phyloP scores from a whole-genome alignment of 306 rosid species.

The Casuarina cunninghamiana region DNA sequence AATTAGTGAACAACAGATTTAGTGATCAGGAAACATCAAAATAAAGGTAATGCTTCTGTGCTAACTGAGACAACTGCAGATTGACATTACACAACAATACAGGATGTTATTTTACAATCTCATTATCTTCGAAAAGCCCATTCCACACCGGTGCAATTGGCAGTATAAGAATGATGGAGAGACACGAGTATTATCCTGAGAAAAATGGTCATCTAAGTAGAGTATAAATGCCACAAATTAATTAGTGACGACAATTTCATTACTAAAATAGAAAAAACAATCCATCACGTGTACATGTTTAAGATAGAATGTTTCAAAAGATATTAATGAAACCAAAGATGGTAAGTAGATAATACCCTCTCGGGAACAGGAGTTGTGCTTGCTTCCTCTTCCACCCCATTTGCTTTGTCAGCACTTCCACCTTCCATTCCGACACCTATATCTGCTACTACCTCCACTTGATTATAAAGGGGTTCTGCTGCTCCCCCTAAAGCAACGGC shows the following conservation, averaged over 20 bases:
- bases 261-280: constrained; percentile 14
- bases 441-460: constrained; percentile 62
- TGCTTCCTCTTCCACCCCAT: constrained; percentile 78
- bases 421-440: constrained; percentile 78
- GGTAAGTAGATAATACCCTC: constrained; percentile 55
- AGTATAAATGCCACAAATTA: neutral
- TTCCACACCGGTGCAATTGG: constrained; percentile 10
- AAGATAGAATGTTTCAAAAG: constrained; percentile 1
- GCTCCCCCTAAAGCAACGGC: constrained; percentile 58
- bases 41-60: neutral
- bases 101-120: constrained; percentile 15
- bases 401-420: constrained; percentile 72
- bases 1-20: constrained; percentile 3
- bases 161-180: constrained; percentile 4
- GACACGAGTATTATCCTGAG: constrained; percentile 8
- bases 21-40: constrained; percentile 7
- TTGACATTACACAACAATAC: constrained; percentile 6
- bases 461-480: constrained; percentile 56
- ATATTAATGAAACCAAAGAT: constrained; percentile 20
- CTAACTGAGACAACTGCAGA: neutral
- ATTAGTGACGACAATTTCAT: constrained; percentile 4
- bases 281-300: constrained; percentile 20
- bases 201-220: constrained; percentile 5
- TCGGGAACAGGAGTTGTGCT: constrained; percentile 80
- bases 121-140: constrained; percentile 14